These are phyloP conservation scores for Solanum rostratum DNA, from an alignment of 257 asterid species.

Conservation along the genomic window DNA sequence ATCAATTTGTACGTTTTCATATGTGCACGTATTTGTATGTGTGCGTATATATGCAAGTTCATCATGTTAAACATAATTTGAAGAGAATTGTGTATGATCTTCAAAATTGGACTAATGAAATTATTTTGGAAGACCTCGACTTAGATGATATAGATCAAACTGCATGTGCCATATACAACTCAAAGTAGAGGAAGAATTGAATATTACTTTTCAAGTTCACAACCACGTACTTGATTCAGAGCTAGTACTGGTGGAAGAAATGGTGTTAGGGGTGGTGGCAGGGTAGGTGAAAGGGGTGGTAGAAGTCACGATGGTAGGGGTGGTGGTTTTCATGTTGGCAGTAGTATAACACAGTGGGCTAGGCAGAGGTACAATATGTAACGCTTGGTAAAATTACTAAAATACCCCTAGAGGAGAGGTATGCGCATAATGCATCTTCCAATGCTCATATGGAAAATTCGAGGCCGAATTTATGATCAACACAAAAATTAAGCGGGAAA, in stretches of 20 bases:
- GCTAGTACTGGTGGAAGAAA: not conserved
- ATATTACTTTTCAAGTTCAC: not conserved
- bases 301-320: too few species aligned
- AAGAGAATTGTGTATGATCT: not conserved
- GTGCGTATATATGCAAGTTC: too few species aligned
- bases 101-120: not conserved
- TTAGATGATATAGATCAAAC: not conserved
- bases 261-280: not conserved
- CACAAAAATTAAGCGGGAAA: too few species aligned
- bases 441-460: too few species aligned
- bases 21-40: too few species aligned
- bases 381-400: too few species aligned
- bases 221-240: not conserved
- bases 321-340: not conserved
- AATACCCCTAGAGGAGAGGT: too few species aligned
- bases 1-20: too few species aligned
- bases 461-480: too few species aligned
- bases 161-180: not conserved
- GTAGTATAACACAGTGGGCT: not conserved
- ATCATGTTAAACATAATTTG: too few species aligned
- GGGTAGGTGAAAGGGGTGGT: too few species aligned
- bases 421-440: too few species aligned
- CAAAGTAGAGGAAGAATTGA: not conserved
- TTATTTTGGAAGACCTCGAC: not conserved
- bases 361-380: not conserved